A percentile compares a stretch with the other conserved stretches of the same genome.
Evolutionary conservation across 139 green algal genomes (phyloP).

Genomic region (Pedinophyceae sp.): DNA sequence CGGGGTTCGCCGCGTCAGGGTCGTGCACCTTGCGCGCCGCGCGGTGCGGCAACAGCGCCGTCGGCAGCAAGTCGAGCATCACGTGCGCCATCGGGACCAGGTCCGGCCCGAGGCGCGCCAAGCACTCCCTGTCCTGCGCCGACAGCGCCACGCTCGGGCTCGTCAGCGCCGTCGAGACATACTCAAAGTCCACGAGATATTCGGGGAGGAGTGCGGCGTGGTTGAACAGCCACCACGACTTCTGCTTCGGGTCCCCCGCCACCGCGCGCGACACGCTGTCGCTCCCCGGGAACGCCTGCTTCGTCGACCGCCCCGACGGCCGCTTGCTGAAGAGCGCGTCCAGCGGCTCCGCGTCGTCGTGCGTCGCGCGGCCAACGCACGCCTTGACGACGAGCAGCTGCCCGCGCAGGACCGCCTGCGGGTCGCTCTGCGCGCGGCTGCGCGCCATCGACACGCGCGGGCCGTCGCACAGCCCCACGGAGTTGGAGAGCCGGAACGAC

Average conservation of each 20-base stretch:
- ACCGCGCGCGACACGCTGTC: conserved; percentile 2
- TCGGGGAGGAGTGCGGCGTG: conserved; percentile 41
- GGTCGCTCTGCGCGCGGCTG: neutral
- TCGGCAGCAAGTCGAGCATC: too few species aligned
- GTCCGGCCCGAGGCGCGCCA: too few species aligned
- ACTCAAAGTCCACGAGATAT: conserved; percentile 52
- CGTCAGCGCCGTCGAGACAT: too few species aligned
- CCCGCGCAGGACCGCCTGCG: too few species aligned
- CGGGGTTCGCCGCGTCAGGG: too few species aligned
- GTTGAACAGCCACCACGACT: conserved; percentile 42
- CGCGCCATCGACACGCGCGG: conserved; percentile 10
- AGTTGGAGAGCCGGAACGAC: conserved; percentile 29
- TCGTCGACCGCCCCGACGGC: neutral
- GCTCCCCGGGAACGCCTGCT: conserved; percentile 1
- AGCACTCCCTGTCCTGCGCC: too few species aligned
- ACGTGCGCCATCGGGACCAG: too few species aligned
- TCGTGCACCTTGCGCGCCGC: too few species aligned
- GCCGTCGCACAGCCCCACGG: conserved; percentile 19
- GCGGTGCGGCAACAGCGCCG: too few species aligned
- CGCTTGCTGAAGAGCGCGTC: too few species aligned
- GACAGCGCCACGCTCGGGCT: too few species aligned
- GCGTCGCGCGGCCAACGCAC: conserved; percentile 21
- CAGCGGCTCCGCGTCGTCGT: conserved; percentile 9
- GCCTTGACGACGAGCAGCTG: conserved; percentile 34
- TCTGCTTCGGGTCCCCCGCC: conserved; percentile 27